Percentiles rank a stretch among this genome's conserved stretches.
phyloP scores from a whole-genome alignment of 2,329 filamentous ascomycete genomes.

The Exutisphaerella laricina region DNA sequence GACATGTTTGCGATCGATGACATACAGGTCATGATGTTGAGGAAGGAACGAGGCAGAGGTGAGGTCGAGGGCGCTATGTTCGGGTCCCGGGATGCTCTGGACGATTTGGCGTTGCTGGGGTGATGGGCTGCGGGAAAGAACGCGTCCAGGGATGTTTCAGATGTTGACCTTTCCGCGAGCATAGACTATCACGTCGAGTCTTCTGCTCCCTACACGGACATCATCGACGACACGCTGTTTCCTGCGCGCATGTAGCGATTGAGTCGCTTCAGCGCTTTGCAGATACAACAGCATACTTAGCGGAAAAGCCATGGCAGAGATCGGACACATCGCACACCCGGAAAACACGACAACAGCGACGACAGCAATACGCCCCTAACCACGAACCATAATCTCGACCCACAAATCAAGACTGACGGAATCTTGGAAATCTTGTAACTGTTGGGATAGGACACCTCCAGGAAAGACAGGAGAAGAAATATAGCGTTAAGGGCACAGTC shows the following conservation, averaged over 20 bases:
- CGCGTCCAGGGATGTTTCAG: too few species aligned
- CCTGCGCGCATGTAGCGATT: slow-evolving; percentile 27
- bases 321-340: slow-evolving; percentile 18
- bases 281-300: slow-evolving; percentile 29
- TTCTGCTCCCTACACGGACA: too few species aligned
- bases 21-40: too few species aligned
- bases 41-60: too few species aligned
- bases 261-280: slow-evolving; percentile 22
- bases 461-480: slow-evolving; percentile 13
- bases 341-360: slow-evolving; percentile 10
- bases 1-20: too few species aligned
- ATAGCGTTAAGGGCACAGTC: slow-evolving; percentile 21
- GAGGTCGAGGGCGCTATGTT: too few species aligned
- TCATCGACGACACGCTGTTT: too few species aligned
- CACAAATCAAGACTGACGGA: slow-evolving; percentile 6
- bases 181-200: too few species aligned
- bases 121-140: too few species aligned
- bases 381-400: slow-evolving; percentile 17
- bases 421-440: slow-evolving; percentile 15
- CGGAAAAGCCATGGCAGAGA: slow-evolving; percentile 25
- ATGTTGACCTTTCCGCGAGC: too few species aligned
- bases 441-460: slow-evolving; percentile 21
- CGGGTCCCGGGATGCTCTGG: too few species aligned
- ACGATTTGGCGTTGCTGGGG: too few species aligned
- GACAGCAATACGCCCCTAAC: slow-evolving; percentile 15